Conservation (phyloP, 2,329 filamentous ascomycete genomes). For the Juglanconis oblonga region DNA sequence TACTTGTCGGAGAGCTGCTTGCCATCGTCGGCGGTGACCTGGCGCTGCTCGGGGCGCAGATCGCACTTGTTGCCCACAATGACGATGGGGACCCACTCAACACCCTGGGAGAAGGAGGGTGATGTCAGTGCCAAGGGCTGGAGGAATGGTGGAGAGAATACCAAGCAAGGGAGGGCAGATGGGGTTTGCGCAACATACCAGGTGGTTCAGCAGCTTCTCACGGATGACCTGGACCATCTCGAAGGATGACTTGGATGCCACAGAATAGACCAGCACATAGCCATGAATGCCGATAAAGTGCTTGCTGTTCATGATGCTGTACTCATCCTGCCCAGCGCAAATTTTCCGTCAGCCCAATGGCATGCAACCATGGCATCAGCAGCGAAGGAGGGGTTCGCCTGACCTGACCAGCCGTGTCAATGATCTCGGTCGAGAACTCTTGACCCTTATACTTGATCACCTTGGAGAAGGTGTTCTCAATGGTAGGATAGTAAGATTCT, state of each 20-base stretch:
- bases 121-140: not conserved
- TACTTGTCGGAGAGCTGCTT: constrained; percentile 82
- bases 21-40: constrained; percentile 83
- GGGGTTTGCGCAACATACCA: constrained; percentile 50
- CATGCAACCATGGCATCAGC: not conserved
- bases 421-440: constrained; percentile 94
- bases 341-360: constrained; percentile 2
- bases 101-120: constrained; percentile 56
- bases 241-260: constrained; percentile 88
- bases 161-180: not conserved
- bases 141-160: not conserved
- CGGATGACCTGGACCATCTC: constrained; percentile 96
- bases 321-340: constrained; percentile 70
- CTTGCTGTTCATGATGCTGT: constrained; percentile 96
- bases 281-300: constrained; percentile 99
- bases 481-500: constrained; percentile 98
- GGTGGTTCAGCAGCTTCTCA: constrained; percentile 94
- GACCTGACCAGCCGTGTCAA: constrained; percentile 95
- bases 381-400: constrained; percentile 5
- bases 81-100: constrained; percentile 87
- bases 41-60: constrained; percentile 85
- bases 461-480: constrained; percentile 98
- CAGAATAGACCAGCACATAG: constrained; percentile 98
- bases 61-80: constrained; percentile 98
- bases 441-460: constrained; percentile 90